These are phyloP conservation scores for Pisolithus albus DNA, from an alignment of 768 basidiomycete species.

Conservation along the genomic window DNA sequence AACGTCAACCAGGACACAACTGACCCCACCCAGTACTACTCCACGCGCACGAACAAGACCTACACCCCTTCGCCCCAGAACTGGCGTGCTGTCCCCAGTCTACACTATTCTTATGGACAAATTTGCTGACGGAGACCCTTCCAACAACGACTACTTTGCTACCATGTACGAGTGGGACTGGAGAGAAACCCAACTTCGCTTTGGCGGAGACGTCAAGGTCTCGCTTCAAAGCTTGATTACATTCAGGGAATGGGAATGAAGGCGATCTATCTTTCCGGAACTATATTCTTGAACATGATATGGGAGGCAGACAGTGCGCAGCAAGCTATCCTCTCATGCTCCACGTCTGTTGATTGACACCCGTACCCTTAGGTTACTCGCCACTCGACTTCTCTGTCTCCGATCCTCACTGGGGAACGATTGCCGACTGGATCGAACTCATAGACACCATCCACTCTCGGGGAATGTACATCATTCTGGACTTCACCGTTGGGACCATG, in stretches of 20 bases:
- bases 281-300: slow-evolving; percentile 91
- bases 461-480: slow-evolving; percentile 88
- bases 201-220: slow-evolving; percentile 83
- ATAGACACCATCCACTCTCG: slow-evolving; percentile 73
- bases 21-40: slow-evolving; percentile 56
- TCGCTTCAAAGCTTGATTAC: slow-evolving; percentile 74
- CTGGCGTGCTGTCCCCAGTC: slow-evolving; percentile 75
- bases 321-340: not conserved
- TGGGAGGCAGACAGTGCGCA: slow-evolving; percentile 92
- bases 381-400: slow-evolving; percentile 85
- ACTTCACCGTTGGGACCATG: slow-evolving; percentile 94
- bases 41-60: slow-evolving; percentile 52
- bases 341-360: not conserved
- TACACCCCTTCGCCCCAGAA: slow-evolving; percentile 79
- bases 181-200: slow-evolving; percentile 83
- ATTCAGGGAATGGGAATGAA: slow-evolving; percentile 82
- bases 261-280: slow-evolving; percentile 87
- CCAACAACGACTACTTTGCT: slow-evolving; percentile 85
- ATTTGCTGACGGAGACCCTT: slow-evolving; percentile 88
- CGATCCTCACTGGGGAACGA: slow-evolving; percentile 89
- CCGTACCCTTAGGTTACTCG: slow-evolving; percentile 58
- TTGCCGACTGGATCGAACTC: slow-evolving; percentile 69
- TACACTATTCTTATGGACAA: slow-evolving; percentile 88
- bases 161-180: slow-evolving; percentile 78
- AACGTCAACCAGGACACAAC: slow-evolving; percentile 71